Conservation (phyloP, 768 basidiomycete species). For the Mycena epipterygia region DNA sequence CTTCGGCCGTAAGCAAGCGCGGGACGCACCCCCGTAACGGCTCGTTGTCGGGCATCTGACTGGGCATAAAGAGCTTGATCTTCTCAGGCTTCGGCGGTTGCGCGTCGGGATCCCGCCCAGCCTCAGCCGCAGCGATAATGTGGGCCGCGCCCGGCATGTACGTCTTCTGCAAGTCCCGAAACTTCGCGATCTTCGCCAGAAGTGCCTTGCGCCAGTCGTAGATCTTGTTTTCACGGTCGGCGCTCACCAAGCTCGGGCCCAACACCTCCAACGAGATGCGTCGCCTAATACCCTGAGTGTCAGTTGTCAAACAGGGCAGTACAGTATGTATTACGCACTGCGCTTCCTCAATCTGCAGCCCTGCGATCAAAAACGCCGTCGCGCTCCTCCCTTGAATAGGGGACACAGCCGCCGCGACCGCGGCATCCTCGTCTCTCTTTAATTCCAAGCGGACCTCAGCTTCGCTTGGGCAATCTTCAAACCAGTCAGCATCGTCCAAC, state of each 20-base stretch:
- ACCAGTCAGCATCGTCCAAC: neutral
- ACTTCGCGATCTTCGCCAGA: neutral
- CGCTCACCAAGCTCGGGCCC: neutral
- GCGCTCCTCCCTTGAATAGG: constrained; percentile 3
- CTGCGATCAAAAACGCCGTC: constrained; percentile 4
- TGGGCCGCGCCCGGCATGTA: neutral
- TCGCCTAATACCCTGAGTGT: neutral
- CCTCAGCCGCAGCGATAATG: neutral
- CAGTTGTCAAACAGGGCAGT: neutral
- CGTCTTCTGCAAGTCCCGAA: neutral
- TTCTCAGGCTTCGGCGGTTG: neutral
- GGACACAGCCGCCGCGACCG: neutral
- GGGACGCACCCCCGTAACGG: neutral
- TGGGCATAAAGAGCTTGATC: constrained; percentile 7
- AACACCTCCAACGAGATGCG: neutral
- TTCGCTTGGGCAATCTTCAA: constrained; percentile 4
- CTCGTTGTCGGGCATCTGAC: neutral
- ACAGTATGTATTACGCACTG: constrained; percentile 22
- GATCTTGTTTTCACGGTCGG: constrained; percentile 5
- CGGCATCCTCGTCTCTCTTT: constrained; percentile 5
- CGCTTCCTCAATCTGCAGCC: constrained; percentile 11
- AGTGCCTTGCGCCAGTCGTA: constrained; percentile 1
- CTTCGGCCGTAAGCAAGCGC: neutral
- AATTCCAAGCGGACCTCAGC: constrained; percentile 18
- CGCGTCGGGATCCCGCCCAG: neutral